These are phyloP conservation scores for Alloascoidea hylecoeti DNA, from an alignment of 805 yeast genomes.

Conservation along the genomic window DNA sequence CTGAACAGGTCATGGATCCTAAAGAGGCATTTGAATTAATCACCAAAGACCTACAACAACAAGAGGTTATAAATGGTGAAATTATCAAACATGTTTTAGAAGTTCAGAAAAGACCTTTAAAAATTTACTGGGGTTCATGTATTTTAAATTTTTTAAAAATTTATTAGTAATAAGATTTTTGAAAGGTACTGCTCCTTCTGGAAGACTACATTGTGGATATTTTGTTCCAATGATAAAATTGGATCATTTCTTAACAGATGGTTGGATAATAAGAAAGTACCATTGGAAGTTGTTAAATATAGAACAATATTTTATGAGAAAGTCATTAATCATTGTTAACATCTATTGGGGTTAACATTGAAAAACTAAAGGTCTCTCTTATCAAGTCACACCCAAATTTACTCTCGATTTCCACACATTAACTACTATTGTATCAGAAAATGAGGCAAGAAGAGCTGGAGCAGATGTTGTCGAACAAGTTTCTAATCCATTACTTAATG, in stretches of 20 bases:
- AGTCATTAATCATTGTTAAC: slow-evolving; percentile 68
- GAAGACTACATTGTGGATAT: slow-evolving; percentile 97
- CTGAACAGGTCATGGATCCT: slow-evolving; percentile 25
- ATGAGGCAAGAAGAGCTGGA: slow-evolving; percentile 97
- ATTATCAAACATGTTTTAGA: slow-evolving; percentile 77
- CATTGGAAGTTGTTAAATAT: slow-evolving; percentile 77
- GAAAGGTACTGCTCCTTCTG: slow-evolving; percentile 81
- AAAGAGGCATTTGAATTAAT: slow-evolving; percentile 58
- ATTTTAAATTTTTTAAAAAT: neutral
- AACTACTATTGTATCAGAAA: slow-evolving; percentile 77
- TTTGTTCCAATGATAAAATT: slow-evolving; percentile 95
- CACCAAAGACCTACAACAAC: slow-evolving; percentile 74
- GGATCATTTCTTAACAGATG: slow-evolving; percentile 91
- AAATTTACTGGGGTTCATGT: slow-evolving; percentile 83
- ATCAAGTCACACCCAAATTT: slow-evolving; percentile 66
- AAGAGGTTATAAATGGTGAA: slow-evolving; percentile 82
- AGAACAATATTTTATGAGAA: slow-evolving; percentile 85
- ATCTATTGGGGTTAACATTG: slow-evolving; percentile 86
- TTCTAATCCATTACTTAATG: slow-evolving; percentile 82
- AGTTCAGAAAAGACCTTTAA: slow-evolving; percentile 68
- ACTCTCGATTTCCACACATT: slow-evolving; percentile 82
- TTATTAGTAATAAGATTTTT: neutral
- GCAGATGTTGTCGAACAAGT: slow-evolving; percentile 99
- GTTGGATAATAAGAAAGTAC: slow-evolving; percentile 98
- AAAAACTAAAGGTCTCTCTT: slow-evolving; percentile 82